Conservation (phyloP, 495 filamentous ascomycete genomes). For the Neurospora sp. region DNA sequence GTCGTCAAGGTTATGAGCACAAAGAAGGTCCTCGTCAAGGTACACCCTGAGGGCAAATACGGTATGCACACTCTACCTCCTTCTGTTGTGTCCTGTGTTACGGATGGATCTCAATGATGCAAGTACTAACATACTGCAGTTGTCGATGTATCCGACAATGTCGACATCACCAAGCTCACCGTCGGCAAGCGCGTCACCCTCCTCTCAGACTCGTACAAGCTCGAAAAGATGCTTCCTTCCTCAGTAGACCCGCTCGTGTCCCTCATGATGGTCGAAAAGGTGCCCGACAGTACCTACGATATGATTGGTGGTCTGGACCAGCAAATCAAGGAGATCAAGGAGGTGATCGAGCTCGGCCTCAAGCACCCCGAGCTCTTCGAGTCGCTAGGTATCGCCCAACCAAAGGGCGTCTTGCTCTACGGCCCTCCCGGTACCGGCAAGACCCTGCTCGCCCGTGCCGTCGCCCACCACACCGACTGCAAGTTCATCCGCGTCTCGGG, state of each 20-base stretch:
- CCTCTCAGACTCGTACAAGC: slow-evolving; percentile 91
- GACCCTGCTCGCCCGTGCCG: slow-evolving; percentile 88
- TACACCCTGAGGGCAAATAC: slow-evolving; percentile 99
- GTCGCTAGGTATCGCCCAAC: slow-evolving; percentile 94
- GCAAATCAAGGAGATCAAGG: slow-evolving; percentile 99
- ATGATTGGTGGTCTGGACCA: slow-evolving; percentile 99
- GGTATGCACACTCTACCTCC: slow-evolving; percentile 43
- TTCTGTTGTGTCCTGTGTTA: background rate
- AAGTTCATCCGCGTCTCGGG: slow-evolving; percentile 97
- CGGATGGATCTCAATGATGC: background rate
- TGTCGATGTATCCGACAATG: slow-evolving; percentile 88
- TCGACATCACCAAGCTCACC: slow-evolving; percentile 92
- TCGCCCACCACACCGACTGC: slow-evolving; percentile 96
- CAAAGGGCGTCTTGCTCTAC: slow-evolving; percentile 95
- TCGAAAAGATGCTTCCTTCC: slow-evolving; percentile 95
- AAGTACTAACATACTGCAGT: slow-evolving; percentile 42
- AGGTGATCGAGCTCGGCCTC: slow-evolving; percentile 96
- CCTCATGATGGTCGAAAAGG: slow-evolving; percentile 99
- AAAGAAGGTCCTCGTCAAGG: slow-evolving; percentile 97
- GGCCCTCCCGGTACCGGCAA: slow-evolving; percentile 96
- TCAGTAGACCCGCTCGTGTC: slow-evolving; percentile 97
- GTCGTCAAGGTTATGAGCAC: slow-evolving; percentile 99
- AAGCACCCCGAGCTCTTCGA: slow-evolving; percentile 99
- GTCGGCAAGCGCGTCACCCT: slow-evolving; percentile 96
- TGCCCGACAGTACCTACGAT: slow-evolving; percentile 98